These are phyloP conservation scores for Trichoderma simmonsii DNA, from an alignment of 2,329 filamentous ascomycete genomes.

Conservation along the genomic window DNA sequence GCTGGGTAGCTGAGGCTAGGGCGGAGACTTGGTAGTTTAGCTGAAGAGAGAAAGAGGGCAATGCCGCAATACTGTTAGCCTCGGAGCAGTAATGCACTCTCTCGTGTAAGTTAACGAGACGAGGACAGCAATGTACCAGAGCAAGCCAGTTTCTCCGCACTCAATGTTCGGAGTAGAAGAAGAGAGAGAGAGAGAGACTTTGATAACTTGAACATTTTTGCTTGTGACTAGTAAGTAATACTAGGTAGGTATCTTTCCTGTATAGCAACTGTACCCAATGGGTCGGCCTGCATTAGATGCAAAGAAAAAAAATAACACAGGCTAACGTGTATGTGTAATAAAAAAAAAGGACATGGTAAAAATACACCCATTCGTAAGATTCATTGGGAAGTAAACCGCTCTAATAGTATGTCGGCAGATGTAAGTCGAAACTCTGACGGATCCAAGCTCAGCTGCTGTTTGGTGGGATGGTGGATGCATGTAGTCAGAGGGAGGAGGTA, in stretches of 20 bases:
- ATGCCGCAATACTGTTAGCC: not conserved
- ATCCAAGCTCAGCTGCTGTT: not conserved
- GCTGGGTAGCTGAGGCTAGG: not conserved
- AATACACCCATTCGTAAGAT: not conserved
- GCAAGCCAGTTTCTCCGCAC: not conserved
- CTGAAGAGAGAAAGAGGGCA: not conserved
- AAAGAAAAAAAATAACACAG: not conserved
- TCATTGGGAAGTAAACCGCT: not conserved
- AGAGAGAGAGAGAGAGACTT: not conserved
- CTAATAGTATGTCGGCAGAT: conserved; percentile 13
- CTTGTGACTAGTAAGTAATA: not conserved
- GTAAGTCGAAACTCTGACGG: conserved; percentile 10
- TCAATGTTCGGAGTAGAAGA: not conserved
- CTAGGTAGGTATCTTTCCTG: not conserved
- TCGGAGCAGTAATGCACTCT: not conserved
- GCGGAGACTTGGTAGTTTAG: not conserved
- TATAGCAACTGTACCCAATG: not conserved
- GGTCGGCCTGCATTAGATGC: not conserved
- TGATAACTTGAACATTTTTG: not conserved
- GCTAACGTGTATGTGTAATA: not conserved
- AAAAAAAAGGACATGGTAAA: not conserved
- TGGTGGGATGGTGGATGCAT: conserved; percentile 1
- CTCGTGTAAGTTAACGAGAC: not conserved
- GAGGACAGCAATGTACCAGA: not conserved
- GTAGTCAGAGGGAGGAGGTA: not conserved